Evolutionary conservation across 179 eudicot genomes (phyloP), one percentile per base, ranked within the genome.

Genomic region (Actinidia polygama): DNA sequence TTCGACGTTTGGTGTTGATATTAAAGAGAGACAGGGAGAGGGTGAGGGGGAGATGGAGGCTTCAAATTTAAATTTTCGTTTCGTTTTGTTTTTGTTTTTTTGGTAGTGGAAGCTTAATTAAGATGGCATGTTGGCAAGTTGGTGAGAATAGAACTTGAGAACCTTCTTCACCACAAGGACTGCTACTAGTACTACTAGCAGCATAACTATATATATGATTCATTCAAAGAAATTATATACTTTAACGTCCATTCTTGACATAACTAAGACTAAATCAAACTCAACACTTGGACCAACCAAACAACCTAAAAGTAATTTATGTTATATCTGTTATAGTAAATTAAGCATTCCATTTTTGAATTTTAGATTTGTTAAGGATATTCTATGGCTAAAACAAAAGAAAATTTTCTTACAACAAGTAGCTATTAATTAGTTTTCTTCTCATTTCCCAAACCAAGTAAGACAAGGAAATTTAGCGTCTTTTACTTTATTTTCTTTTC

Each of bases 71-170:
- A 8, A 58, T 54, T 10, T 63, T 62, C 63, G 6, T 1, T 21
- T 10, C 6, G 5, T 14, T 55, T 71, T 18, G 24, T 61, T 24
- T 8, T 10, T 26, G 11, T 8, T n/a, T n/a, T n/a, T n/a, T n/a
- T n/a, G n/a, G n/a, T 0, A 6, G 69, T 40, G 80, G 80, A 77
- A 77, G 69, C 5, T n/a, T n/a, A n/a, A n/a, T 36, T 44, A 10
- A 46, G 19, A 44, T 36, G 36, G 18, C 51, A 40, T n/a, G 18
- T 36, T 36, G 79, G 19, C 55, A 47, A 59, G 68, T 77, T 77
- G 80, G 54, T 58, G 36, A 40, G 55, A 73, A 59, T 46, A 61
- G 80, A 77, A 44, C 69, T 77, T 59, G n/a, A 11, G 80, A 77
- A 77, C 70, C n/a, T 44, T 58, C 50, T 44, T 59, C 12, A 46